These are phyloP conservation scores for Phytophthora megakarya DNA, from an alignment of 352 stramenopile genomes.

Conservation along the genomic window DNA sequence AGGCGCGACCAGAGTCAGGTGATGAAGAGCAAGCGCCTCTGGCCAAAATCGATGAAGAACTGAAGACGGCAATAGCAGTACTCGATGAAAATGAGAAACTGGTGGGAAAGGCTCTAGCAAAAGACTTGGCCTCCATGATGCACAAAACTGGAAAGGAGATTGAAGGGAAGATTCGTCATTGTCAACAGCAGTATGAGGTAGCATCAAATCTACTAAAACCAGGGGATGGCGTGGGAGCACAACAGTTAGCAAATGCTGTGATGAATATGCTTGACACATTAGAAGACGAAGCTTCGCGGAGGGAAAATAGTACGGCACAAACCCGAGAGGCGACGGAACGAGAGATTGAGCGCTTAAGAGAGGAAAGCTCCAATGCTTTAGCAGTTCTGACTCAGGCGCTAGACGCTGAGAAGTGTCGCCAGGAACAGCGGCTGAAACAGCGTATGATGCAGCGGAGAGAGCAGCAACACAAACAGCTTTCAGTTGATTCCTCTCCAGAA, in stretches of 20 bases:
- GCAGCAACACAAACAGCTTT: constrained; percentile 27
- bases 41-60: constrained; percentile 9
- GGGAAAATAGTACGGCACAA: constrained; percentile 1
- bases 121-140: constrained; percentile 14
- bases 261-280: constrained; percentile 15
- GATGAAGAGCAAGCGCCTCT: constrained; percentile 22
- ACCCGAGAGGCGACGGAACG: constrained; percentile 12
- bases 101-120: constrained; percentile 13
- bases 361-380: constrained; percentile 26
- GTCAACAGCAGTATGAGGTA: constrained; percentile 28
- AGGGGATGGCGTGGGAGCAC: constrained; percentile 1
- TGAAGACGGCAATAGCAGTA: constrained; percentile 12
- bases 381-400: constrained; percentile 14
- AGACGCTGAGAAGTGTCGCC: constrained; percentile 31
- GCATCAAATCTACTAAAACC: constrained; percentile 21
- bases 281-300: constrained; percentile 14
- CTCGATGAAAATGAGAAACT: constrained; percentile 16
- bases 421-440: constrained; percentile 35
- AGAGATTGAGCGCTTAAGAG: constrained; percentile 27
- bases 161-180: constrained; percentile 22
- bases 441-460: constrained; percentile 30
- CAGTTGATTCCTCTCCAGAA: constrained; percentile 13
- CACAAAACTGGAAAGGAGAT: constrained; percentile 26
- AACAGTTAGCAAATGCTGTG: constrained; percentile 4
- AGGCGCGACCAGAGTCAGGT: constrained; percentile 3